phyloP scores from a whole-genome alignment of 495 filamentous ascomycete genomes.

The Aspergillus mulundensis region DNA sequence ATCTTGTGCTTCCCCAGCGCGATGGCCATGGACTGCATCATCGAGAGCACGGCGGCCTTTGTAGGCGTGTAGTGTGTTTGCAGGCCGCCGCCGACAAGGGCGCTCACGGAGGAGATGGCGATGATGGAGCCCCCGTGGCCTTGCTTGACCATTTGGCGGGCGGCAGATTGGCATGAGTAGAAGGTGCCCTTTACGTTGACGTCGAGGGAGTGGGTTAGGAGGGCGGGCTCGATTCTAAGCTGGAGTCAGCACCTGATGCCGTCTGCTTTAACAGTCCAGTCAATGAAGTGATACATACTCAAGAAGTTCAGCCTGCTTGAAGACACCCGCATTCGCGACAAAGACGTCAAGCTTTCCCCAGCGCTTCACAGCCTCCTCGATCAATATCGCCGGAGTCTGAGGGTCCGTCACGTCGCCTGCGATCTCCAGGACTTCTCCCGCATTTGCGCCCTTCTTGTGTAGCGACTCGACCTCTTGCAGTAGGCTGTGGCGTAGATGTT shows the following conservation, averaged over 20 bases:
- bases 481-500: conserved; percentile 42
- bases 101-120: conserved; percentile 43
- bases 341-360: conserved; percentile 67
- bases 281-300: conserved; percentile 36
- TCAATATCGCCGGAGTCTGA: conserved; percentile 48
- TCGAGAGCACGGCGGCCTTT: conserved; percentile 47
- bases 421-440: conserved; percentile 49
- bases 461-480: conserved; percentile 40
- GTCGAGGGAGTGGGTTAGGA: conserved; percentile 21
- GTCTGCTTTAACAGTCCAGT: not conserved
- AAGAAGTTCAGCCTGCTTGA: conserved; percentile 72
- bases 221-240: not conserved
- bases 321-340: conserved; percentile 81
- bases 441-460: conserved; percentile 28
- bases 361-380: conserved; percentile 46
- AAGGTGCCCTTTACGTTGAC: conserved; percentile 66
- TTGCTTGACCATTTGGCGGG: conserved; percentile 29
- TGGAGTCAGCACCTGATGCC: not conserved
- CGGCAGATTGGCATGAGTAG: conserved; percentile 56
- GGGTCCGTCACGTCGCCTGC: conserved; percentile 59
- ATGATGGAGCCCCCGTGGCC: conserved; percentile 45
- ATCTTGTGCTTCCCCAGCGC: conserved; percentile 26
- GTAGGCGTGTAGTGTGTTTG: conserved; percentile 41
- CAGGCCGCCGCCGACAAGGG: conserved; percentile 28
- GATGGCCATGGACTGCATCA: conserved; percentile 41